Conservation (phyloP, 345 rosid species). For the Psidium guajava region DNA sequence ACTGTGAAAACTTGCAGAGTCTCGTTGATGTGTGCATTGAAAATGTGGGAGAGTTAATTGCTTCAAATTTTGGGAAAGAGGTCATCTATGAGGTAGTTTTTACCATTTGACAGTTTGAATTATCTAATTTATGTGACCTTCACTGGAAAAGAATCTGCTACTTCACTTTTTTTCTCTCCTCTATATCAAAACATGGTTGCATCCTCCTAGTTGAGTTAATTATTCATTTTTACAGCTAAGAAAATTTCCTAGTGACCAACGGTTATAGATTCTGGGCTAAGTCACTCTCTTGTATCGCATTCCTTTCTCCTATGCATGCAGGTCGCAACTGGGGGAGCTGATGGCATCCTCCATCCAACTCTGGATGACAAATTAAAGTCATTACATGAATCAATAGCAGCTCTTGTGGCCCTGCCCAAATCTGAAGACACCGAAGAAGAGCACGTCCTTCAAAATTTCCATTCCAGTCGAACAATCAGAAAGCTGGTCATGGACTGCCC, state of each 20-base stretch:
- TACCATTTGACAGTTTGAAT: not conserved
- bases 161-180: not conserved
- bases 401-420: conserved; percentile 54
- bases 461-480: conserved; percentile 73
- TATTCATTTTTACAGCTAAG: not conserved
- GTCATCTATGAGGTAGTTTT: conserved; percentile 59
- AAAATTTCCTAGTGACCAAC: not conserved
- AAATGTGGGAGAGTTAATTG: conserved; percentile 54
- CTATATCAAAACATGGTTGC: not conserved
- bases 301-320: conserved; percentile 5
- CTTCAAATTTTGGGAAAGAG: conserved; percentile 72
- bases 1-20: conserved; percentile 37
- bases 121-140: not conserved
- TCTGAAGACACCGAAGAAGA: conserved; percentile 39
- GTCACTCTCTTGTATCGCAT: not conserved
- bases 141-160: not conserved
- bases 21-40: conserved; percentile 58
- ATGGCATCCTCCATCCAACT: conserved; percentile 46
- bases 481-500: conserved; percentile 65
- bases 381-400: conserved; percentile 53
- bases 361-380: conserved; percentile 45
- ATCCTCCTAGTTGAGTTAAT: not conserved
- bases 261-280: not conserved
- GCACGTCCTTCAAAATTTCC: conserved; percentile 74
- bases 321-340: conserved; percentile 68